Percentiles rank a stretch among this genome's conserved stretches.
phyloP scores from a whole-genome alignment of 2,329 filamentous ascomycete species.

The Fusarium caatingaense region DNA sequence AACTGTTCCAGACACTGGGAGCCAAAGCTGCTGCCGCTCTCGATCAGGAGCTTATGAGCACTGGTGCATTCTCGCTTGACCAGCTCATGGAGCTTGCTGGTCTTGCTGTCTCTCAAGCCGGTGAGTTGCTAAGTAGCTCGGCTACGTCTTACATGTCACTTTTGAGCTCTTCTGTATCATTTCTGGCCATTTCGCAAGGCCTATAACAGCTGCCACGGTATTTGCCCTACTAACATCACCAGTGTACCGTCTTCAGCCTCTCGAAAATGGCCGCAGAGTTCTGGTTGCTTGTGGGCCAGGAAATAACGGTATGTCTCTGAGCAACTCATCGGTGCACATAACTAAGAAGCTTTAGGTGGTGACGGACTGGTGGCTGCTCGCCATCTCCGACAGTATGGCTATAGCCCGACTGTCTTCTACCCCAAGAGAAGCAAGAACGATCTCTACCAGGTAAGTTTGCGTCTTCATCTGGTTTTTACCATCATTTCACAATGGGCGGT shows the following conservation, averaged over 20 bases:
- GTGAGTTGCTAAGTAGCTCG: conserved; percentile 57
- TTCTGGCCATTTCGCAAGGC: not conserved
- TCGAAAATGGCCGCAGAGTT: conserved; percentile 74
- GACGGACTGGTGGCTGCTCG: conserved; percentile 95
- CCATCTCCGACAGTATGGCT: conserved; percentile 92
- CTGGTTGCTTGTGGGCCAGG: conserved; percentile 92
- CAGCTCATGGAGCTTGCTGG: conserved; percentile 98
- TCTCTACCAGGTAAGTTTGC: conserved; percentile 78
- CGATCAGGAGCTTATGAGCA: conserved; percentile 93
- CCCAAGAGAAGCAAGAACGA: conserved; percentile 93
- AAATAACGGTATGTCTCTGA: conserved; percentile 68
- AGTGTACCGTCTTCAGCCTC: conserved; percentile 89
- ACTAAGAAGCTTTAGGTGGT: conserved; percentile 65
- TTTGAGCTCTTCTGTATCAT: not conserved
- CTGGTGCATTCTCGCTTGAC: conserved; percentile 88
- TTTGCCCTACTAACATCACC: conserved; percentile 4
- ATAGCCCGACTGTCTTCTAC: conserved; percentile 89
- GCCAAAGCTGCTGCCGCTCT: conserved; percentile 89
- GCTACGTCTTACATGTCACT: not conserved
- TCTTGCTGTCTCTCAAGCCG: conserved; percentile 89
- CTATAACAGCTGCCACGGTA: not conserved
- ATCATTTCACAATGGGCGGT: conserved; percentile 11
- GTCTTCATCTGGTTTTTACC: conserved; percentile 39
- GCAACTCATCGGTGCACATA: not conserved
- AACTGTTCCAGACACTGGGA: conserved; percentile 75